Evolutionary conservation across 495 filamentous ascomycete genomes (phyloP), one percentile per base, ranked within the genome.

Genomic region (Pseudomonodictys pantanalensis): DNA sequence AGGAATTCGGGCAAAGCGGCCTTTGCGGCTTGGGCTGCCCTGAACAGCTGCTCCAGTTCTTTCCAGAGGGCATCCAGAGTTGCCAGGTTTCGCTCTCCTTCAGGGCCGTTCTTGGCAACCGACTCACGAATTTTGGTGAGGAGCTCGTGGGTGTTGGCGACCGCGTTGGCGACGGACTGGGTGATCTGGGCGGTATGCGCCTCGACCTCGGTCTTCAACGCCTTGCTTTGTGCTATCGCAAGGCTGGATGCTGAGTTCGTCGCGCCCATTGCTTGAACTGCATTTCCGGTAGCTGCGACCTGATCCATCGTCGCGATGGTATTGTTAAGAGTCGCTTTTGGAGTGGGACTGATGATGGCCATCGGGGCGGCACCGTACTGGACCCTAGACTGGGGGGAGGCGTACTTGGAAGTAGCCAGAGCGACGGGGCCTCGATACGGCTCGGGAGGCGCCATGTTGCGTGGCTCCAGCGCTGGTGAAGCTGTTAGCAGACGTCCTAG

Each of bases 231-330:
- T 10, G 38, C 24, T 26, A 63, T 28, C 0, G 51, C 50, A 9
- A 62, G 58, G 33, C 56, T 41, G 2, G 58, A 42, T 20, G 35
- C 51, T 8, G 50, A 2, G n/a, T 62, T 55, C 17, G 18, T 29
- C 8, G 9, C 12, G 4, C 20, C 18, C 10, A 28, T 12, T 1
- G 30, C 39, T 20, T 20, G n/a, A n/a, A 15, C 8, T 22, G 5
- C 25, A 2, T 32, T 35, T 1, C 10, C 32, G 23, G 55, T 4
- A 26, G 55, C 29, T 9, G 48, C 24, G 10, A 60, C 39, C 29
- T 53, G 57, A n/a, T 60, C 57, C 41, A 38, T 60, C 20, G 57
- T 60, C 4, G 49, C 48, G 30, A 54, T 33, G 9, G 57, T 20
- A 15, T 47, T 23, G 7, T 2, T 23, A 12, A 15, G 11, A 22